These are phyloP conservation scores for Silybum marianum DNA, from an alignment of 129 eudicot species.

Conservation along the genomic window DNA sequence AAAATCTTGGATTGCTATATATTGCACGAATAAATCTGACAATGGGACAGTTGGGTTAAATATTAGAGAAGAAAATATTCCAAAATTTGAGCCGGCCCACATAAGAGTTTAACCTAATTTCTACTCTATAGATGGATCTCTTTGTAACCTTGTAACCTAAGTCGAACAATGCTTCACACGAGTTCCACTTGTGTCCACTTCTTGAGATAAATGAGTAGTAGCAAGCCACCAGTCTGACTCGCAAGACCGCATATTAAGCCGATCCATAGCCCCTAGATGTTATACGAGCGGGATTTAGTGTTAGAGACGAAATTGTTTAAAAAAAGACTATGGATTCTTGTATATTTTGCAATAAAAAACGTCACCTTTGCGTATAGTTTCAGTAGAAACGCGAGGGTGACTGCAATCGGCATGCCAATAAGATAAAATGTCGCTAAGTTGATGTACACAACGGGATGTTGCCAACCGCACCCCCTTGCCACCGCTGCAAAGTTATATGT, in stretches of 20 bases:
- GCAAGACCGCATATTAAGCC: slow-evolving; percentile 76
- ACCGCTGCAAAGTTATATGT: slow-evolving; percentile 48
- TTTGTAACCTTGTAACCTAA: too few relatives aligned
- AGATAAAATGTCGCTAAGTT: slow-evolving; percentile 58
- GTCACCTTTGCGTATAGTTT: slow-evolving; percentile 68
- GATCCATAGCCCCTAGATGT: slow-evolving; percentile 76
- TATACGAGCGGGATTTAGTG: neutral
- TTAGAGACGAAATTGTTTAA: neutral
- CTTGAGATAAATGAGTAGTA: slow-evolving; percentile 44
- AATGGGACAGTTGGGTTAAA: too few relatives aligned
- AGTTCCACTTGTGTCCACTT: slow-evolving; percentile 56
- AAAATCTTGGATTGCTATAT: too few relatives aligned
- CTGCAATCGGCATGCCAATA: slow-evolving; percentile 69
- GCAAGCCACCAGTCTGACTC: slow-evolving; percentile 50
- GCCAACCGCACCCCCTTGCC: slow-evolving; percentile 94
- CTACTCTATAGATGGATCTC: too few relatives aligned
- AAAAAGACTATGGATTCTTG: neutral
- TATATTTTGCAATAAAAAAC: neutral
- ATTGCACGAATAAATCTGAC: too few relatives aligned
- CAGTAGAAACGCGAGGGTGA: slow-evolving; percentile 55
- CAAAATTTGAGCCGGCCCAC: too few relatives aligned
- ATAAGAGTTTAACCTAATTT: too few relatives aligned
- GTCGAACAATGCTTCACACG: slow-evolving; percentile 19
- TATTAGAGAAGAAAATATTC: too few relatives aligned
- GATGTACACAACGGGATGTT: slow-evolving; percentile 53